These are phyloP conservation scores for Eragrostis nindensis DNA, from an alignment of 176 grass and related monocot species.

Conservation along the genomic window DNA sequence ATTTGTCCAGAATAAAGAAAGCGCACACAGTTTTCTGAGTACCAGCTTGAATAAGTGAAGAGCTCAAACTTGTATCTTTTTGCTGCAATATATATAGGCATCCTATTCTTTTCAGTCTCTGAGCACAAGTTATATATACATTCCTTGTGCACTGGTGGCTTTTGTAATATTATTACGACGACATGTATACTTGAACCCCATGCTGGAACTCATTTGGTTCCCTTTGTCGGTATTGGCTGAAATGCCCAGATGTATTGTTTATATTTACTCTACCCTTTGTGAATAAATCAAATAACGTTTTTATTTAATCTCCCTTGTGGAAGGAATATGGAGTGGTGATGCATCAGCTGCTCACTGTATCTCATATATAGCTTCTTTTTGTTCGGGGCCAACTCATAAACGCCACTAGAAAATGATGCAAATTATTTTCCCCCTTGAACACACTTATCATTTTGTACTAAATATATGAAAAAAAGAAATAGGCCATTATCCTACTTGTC, in stretches of 20 bases:
- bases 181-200: slow-evolving; percentile 1
- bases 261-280: slow-evolving; percentile 11
- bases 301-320: background rate
- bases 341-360: background rate
- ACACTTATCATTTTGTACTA: too few species aligned
- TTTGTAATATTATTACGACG: slow-evolving; percentile 36
- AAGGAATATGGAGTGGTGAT: background rate
- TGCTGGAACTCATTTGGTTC: background rate
- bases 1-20: slow-evolving; percentile 17
- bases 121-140: background rate
- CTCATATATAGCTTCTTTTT: background rate
- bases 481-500: too few species aligned
- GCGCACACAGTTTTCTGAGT: slow-evolving; percentile 3
- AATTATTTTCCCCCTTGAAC: too few species aligned
- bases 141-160: background rate
- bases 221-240: slow-evolving; percentile 9
- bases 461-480: too few species aligned
- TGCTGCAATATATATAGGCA: background rate
- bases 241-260: background rate
- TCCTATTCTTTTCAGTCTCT: slow-evolving; percentile 24
- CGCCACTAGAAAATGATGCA: too few species aligned
- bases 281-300: slow-evolving; percentile 33
- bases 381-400: too few species aligned
- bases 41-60: slow-evolving; percentile 44
- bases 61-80: slow-evolving; percentile 26